These are phyloP conservation scores for Auricularia sp. DNA, from an alignment of 768 basidiomycete species.

Conservation along the genomic window DNA sequence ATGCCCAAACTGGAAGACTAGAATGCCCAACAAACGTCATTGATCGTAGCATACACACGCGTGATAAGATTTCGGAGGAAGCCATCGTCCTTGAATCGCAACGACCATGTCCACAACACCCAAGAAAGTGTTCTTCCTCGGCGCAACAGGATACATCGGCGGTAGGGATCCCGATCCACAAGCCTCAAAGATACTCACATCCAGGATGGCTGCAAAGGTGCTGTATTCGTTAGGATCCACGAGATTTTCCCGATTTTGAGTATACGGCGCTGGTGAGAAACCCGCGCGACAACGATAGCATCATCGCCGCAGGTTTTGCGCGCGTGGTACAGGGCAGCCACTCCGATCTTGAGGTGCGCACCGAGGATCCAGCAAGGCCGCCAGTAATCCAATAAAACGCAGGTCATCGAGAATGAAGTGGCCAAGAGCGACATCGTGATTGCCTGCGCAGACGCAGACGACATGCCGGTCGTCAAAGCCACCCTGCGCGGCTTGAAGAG, in stretches of 20 bases:
- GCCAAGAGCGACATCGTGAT: constrained; percentile 2
- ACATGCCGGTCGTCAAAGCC: constrained; percentile 3
- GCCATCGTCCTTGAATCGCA: no score
- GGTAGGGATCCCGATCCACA: background rate
- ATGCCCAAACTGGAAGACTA: no score
- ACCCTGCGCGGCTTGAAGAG: constrained; percentile 4
- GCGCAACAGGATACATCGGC: background rate
- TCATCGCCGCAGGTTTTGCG: background rate
- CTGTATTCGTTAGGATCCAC: background rate
- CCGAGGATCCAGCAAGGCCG: background rate
- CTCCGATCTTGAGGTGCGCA: background rate
- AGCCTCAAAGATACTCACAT: no score
- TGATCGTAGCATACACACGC: no score
- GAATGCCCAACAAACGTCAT: no score
- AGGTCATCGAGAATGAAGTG: background rate
- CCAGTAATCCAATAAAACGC: background rate
- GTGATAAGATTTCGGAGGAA: no score
- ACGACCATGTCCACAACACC: background rate
- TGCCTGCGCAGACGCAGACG: constrained; percentile 9
- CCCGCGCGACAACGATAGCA: background rate
- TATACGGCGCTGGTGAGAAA: background rate
- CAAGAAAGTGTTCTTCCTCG: background rate
- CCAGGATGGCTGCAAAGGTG: background rate
- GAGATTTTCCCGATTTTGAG: background rate
- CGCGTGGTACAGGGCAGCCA: background rate